Evolutionary conservation across 352 stramenopile species (phyloP).

Genomic region (Globisporangium spiculum): DNA sequence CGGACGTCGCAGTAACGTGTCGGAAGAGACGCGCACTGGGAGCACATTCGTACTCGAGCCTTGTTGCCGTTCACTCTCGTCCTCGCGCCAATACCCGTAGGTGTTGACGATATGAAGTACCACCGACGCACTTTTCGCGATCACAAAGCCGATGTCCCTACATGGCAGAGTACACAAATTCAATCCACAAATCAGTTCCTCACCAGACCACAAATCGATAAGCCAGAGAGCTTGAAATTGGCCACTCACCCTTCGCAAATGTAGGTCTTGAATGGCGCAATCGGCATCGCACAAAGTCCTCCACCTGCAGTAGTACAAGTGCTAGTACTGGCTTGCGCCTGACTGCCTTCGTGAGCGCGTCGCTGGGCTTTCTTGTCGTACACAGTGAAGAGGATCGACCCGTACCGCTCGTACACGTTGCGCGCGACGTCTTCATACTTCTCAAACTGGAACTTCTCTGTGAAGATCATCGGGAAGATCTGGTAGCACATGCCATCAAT

Average conservation of each 20-base stretch:
- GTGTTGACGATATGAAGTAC: conserved; percentile 59
- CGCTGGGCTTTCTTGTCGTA: conserved; percentile 15
- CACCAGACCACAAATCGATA: not conserved
- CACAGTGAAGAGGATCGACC: conserved; percentile 33
- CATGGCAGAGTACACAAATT: not conserved
- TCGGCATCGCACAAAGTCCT: conserved; percentile 18
- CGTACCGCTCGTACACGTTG: conserved; percentile 56
- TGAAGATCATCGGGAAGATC: conserved; percentile 65
- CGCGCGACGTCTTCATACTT: conserved; percentile 53
- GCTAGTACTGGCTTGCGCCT: not conserved
- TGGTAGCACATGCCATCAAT: conserved; percentile 67
- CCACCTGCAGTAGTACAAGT: not conserved
- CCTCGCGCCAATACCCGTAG: conserved; percentile 46
- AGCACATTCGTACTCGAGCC: conserved; percentile 11
- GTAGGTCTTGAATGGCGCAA: conserved; percentile 40
- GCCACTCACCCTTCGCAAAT: conserved; percentile 53
- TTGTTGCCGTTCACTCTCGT: not conserved
- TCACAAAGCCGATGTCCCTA: conserved; percentile 68
- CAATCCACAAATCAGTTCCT: not conserved
- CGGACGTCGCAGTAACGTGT: conserved; percentile 32
- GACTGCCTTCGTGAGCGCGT: not conserved
- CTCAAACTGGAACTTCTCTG: conserved; percentile 45
- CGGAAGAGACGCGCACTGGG: conserved; percentile 38
- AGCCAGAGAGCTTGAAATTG: not conserved
- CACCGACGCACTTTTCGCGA: conserved; percentile 43